Percentiles rank a stretch among this genome's conserved stretches.
Conservation (phyloP, 352 stramenopile species). For the Aphanomyces invadans region DNA sequence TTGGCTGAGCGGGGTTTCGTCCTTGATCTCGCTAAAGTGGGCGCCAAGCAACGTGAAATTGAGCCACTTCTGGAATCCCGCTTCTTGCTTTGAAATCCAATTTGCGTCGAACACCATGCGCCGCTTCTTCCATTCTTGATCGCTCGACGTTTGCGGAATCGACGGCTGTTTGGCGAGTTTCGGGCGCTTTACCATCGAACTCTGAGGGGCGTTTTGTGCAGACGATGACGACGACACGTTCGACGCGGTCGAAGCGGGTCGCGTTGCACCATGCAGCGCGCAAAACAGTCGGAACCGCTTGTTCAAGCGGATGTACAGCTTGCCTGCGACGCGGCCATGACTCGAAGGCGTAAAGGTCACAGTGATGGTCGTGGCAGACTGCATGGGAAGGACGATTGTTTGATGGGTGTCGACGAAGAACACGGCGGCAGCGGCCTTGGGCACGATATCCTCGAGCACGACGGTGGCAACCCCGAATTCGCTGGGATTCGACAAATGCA, state of each 20-base stretch:
- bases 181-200: conserved; percentile 7
- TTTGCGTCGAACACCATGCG: conserved; percentile 41
- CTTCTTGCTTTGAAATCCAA: conserved; percentile 73
- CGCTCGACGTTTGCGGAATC: conserved; percentile 17
- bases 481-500: conserved; percentile 54
- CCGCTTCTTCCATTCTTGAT: conserved; percentile 17
- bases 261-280: neutral
- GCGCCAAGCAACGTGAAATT: conserved; percentile 76
- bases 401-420: neutral
- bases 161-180: conserved; percentile 4
- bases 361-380: conserved; percentile 43
- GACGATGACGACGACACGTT: neutral
- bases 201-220: no score
- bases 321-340: conserved; percentile 32
- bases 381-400: conserved; percentile 41
- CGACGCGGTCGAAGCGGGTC: neutral
- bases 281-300: conserved; percentile 22
- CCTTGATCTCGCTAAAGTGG: conserved; percentile 30
- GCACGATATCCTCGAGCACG: conserved; percentile 57
- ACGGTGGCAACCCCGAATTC: conserved; percentile 49
- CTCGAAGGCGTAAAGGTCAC: conserved; percentile 54
- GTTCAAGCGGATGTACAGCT: conserved; percentile 20
- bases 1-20: conserved; percentile 21
- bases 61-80: conserved; percentile 81
- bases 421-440: conserved; percentile 27